A percentile compares a stretch with the other conserved stretches of the same genome.
Evolutionary conservation across 495 filamentous ascomycete species (phyloP).

Genomic region (Hypomontagnella monticulosa): DNA sequence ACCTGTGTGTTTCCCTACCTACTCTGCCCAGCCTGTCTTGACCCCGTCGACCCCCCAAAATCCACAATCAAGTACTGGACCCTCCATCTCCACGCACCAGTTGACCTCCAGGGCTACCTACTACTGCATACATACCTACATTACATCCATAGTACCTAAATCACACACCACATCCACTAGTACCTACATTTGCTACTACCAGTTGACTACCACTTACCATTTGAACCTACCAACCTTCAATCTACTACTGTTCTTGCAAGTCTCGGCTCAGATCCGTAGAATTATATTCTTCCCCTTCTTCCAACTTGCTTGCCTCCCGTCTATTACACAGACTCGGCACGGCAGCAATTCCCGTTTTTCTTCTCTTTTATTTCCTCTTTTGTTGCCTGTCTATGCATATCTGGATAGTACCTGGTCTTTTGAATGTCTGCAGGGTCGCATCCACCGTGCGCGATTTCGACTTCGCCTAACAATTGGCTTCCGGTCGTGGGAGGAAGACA

Average conservation of each 20-base stretch:
- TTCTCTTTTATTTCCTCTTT: conserved; percentile 1
- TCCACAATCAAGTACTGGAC: not conserved
- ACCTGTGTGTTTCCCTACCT: not conserved
- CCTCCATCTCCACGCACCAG: conserved; percentile 19
- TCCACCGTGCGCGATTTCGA: conserved; percentile 44
- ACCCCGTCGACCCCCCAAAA: not conserved
- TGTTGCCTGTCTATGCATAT: conserved; percentile 30
- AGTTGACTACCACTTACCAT: too few species aligned
- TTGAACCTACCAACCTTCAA: conserved; percentile 11
- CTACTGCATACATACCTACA: not conserved
- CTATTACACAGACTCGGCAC: conserved; percentile 5
- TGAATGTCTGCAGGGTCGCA: conserved; percentile 45
- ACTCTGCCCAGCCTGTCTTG: too few species aligned
- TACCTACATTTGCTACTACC: conserved; percentile 3
- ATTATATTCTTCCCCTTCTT: conserved; percentile 38
- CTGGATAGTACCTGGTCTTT: conserved; percentile 42
- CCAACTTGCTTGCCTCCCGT: not conserved
- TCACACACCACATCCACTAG: conserved; percentile 24
- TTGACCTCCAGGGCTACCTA: too few species aligned
- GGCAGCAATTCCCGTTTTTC: conserved; percentile 14
- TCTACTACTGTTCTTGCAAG: conserved; percentile 33
- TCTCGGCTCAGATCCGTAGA: conserved; percentile 41
- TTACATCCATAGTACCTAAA: too few species aligned
- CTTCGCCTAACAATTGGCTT: conserved; percentile 38
- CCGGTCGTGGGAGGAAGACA: conserved; percentile 28